These are phyloP conservation scores for Desmodesmus armatus DNA, from an alignment of 139 green algal genomes.

Conservation along the genomic window DNA sequence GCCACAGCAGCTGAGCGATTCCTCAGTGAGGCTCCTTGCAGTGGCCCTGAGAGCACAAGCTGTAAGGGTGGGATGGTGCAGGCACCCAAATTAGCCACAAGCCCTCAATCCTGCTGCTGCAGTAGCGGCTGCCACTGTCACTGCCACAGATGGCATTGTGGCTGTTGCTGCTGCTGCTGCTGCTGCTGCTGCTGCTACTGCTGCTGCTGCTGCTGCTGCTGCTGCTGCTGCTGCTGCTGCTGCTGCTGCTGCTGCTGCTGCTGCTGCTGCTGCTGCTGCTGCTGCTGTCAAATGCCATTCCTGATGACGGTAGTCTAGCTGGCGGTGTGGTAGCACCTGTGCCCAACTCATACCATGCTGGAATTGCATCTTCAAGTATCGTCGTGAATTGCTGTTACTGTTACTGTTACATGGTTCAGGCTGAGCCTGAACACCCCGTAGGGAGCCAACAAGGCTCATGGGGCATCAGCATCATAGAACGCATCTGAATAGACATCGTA, in stretches of 20 bases:
- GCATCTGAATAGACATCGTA: no score
- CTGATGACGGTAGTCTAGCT: no score
- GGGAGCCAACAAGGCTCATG: no score
- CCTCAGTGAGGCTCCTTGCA: background rate
- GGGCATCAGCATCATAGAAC: no score
- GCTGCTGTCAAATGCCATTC: background rate
- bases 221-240: background rate
- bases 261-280: background rate
- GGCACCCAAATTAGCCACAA: no score
- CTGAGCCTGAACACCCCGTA: no score
- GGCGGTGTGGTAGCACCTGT: no score
- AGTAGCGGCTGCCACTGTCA: background rate
- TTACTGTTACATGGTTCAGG: no score
- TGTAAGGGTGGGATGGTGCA: background rate
- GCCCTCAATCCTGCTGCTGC: background rate
- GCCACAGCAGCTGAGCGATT: background rate
- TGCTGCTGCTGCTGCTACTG: background rate
- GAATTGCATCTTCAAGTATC: no score
- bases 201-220: background rate
- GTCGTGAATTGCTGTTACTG: no score
- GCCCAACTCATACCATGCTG: no score
- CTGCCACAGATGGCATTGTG: background rate
- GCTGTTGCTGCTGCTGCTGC: background rate
- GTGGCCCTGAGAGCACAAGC: background rate
- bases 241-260: background rate